Percentiles rank a stretch among this genome's conserved stretches.
These are phyloP conservation scores for Bryoerythrophyllum caledonicum DNA, from an alignment of 225 moss, liverwort and hornwort genomes.

Conservation along the genomic window DNA sequence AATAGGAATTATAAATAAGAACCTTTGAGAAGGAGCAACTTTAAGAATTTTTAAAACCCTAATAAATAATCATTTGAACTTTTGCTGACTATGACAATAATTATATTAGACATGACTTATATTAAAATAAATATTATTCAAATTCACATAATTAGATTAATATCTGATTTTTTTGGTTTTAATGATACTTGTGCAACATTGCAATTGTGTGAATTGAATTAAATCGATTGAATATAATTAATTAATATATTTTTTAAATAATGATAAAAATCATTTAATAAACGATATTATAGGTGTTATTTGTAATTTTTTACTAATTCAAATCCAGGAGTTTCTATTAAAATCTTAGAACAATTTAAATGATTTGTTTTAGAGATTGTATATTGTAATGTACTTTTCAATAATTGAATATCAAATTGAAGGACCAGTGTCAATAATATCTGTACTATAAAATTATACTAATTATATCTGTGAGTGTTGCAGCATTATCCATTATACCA, in stretches of 20 bases:
- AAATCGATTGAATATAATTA: too few species aligned
- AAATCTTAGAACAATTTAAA: not conserved
- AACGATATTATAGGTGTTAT: too few species aligned
- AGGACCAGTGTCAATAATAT: too few species aligned
- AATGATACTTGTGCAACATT: not conserved
- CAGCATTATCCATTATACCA: not conserved
- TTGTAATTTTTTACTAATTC: too few species aligned
- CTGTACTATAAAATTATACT: not conserved
- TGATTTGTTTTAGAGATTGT: not conserved
- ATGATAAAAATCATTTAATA: too few species aligned
- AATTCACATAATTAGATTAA: too few species aligned
- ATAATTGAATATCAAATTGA: not conserved
- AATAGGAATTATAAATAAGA: not conserved
- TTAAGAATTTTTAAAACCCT: accelerated
- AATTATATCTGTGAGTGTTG: not conserved
- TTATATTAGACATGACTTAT: not conserved
- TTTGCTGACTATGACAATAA: not conserved
- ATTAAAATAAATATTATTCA: too few species aligned
- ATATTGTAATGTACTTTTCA: too few species aligned
- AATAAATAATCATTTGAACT: not conserved
- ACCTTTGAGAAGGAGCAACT: not conserved
- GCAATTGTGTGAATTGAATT: not conserved
- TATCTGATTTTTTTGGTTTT: too few species aligned
- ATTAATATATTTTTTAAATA: too few species aligned
- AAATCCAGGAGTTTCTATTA: too few species aligned